These are phyloP conservation scores for Cornus controversa DNA, from an alignment of 148 eudicot species.

Conservation along the genomic window DNA sequence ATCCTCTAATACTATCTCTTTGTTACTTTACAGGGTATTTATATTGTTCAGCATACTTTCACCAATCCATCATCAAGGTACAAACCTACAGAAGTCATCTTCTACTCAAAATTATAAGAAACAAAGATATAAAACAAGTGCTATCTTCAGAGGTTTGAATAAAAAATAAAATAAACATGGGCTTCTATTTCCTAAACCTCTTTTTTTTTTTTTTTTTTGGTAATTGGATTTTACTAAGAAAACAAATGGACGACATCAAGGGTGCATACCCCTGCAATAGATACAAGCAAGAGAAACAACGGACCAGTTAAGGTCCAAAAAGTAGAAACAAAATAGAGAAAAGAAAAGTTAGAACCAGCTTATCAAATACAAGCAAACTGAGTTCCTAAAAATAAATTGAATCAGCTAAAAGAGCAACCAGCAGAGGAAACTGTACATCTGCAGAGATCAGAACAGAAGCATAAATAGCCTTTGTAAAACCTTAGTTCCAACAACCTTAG, in stretches of 20 bases:
- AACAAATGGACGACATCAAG: too few species aligned
- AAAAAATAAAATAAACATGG: background rate
- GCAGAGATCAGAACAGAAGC: too few species aligned
- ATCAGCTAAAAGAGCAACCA: too few species aligned
- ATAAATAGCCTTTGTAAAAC: background rate
- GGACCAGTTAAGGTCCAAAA: background rate
- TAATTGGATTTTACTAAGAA: too few species aligned
- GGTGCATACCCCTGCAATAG: too few species aligned
- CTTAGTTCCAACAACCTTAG: background rate
- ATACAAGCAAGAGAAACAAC: too few species aligned
- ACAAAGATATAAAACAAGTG: background rate
- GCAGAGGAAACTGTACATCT: too few species aligned
- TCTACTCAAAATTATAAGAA: background rate
- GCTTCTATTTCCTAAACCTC: background rate
- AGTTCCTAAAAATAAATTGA: too few species aligned
- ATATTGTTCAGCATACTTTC: background rate
- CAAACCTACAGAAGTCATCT: background rate
- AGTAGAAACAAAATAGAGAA: background rate
- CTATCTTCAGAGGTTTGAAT: background rate
- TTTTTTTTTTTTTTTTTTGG: too few species aligned
- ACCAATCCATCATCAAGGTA: background rate
- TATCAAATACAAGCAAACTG: too few species aligned
- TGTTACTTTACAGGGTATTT: background rate
- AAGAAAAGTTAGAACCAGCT: background rate
- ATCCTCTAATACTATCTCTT: background rate